A percentile compares a stretch with the other conserved stretches of the same genome.
phyloP scores from a whole-genome alignment of 108 stramenopile species.

The Phaeodactylum tricornutum region DNA sequence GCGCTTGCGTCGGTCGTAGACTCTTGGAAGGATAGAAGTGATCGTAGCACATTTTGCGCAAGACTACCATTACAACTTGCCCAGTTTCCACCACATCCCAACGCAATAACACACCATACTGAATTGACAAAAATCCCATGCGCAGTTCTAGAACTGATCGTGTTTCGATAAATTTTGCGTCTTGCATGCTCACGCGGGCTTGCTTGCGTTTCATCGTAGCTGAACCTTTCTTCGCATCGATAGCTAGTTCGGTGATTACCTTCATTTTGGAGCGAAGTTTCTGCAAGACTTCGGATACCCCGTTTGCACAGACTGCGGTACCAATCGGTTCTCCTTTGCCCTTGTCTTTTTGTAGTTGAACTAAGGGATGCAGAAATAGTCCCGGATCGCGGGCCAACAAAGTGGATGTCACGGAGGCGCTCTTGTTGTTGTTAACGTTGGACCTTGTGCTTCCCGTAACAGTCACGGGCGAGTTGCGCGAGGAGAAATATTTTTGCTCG shows the following conservation, averaged over 20 bases:
- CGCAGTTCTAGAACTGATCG: constrained; percentile 39
- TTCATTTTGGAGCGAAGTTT: constrained; percentile 48
- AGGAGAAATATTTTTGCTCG: too few relatives aligned
- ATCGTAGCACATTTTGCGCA: constrained; percentile 59
- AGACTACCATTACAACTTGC: constrained; percentile 26
- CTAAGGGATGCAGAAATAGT: constrained; percentile 25
- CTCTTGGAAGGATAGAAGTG: constrained; percentile 29
- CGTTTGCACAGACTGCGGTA: constrained; percentile 21
- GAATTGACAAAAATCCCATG: constrained; percentile 51
- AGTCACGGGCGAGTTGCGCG: too few relatives aligned
- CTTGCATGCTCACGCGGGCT: constrained; percentile 16
- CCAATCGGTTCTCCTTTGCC: constrained; percentile 34
- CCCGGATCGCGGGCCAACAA: too few relatives aligned
- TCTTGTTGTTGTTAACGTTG: too few relatives aligned
- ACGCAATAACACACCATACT: constrained; percentile 44
- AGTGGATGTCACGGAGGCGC: too few relatives aligned
- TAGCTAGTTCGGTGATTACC: constrained; percentile 26
- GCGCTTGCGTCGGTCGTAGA: neutral
- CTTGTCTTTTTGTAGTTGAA: constrained; percentile 52
- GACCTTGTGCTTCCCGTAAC: too few relatives aligned
- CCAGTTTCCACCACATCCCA: constrained; percentile 32
- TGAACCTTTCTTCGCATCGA: constrained; percentile 4
- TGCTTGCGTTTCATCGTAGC: constrained; percentile 25
- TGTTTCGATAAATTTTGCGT: constrained; percentile 27
- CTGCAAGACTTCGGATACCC: constrained; percentile 17